Conservation (phyloP, 2,329 filamentous ascomycete genomes). For the Beauveria brongniartii region DNA sequence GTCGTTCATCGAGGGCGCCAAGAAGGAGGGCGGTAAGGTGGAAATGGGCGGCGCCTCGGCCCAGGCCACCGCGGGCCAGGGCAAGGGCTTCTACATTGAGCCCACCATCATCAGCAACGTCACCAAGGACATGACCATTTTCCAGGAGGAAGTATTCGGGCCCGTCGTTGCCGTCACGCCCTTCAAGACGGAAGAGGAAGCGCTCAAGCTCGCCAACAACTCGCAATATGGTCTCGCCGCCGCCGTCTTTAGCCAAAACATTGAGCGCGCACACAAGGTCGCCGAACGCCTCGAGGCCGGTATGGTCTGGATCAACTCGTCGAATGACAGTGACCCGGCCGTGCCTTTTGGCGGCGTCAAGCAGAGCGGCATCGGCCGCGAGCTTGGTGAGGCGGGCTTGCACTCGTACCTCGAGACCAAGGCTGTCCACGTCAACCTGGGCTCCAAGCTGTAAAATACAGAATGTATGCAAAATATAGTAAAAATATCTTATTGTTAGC, state of each 20-base stretch:
- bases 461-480: not conserved
- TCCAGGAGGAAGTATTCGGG: conserved; percentile 39
- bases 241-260: conserved; percentile 53
- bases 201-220: conserved; percentile 37
- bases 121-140: conserved; percentile 33
- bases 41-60: conserved; percentile 51
- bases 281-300: conserved; percentile 53
- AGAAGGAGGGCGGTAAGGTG: conserved; percentile 62
- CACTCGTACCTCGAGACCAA: conserved; percentile 37
- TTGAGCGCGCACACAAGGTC: conserved; percentile 39
- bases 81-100: conserved; percentile 38
- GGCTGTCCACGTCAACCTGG: conserved; percentile 37
- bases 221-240: conserved; percentile 54
- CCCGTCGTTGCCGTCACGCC: conserved; percentile 34
- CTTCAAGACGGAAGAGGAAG: conserved; percentile 36
- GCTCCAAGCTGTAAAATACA: conserved; percentile 22
- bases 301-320: conserved; percentile 45
- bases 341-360: conserved; percentile 40
- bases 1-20: conserved; percentile 60
- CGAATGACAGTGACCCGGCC: conserved; percentile 35
- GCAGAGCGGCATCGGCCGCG: conserved; percentile 40
- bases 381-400: conserved; percentile 37
- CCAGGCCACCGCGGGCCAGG: conserved; percentile 22
- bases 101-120: conserved; percentile 38
- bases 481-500: not conserved